phyloP scores from a whole-genome alignment of 371 early-diverging fungal species.

The Circinella minor region DNA sequence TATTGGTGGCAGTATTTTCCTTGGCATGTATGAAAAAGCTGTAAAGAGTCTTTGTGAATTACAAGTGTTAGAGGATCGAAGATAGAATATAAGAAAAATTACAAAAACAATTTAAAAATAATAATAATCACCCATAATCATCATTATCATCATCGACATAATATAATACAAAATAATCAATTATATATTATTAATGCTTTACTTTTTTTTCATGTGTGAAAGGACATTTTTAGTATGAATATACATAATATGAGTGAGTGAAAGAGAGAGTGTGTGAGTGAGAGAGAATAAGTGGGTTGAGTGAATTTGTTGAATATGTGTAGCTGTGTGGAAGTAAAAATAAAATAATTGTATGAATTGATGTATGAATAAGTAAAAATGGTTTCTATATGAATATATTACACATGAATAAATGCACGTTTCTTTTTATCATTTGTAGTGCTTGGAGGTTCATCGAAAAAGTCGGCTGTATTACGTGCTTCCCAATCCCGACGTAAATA shows the following conservation, averaged over 20 bases:
- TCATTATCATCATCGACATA: not conserved
- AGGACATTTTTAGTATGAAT: no score
- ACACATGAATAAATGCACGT: slow-evolving; percentile 69
- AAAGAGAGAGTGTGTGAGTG: not conserved
- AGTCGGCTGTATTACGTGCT: slow-evolving; percentile 72
- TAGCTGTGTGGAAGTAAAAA: not conserved
- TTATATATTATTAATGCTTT: no score
- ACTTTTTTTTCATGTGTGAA: not conserved
- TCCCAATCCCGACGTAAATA: slow-evolving; percentile 76
- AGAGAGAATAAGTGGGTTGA: not conserved
- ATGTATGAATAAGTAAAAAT: not conserved
- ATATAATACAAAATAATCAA: not conserved
- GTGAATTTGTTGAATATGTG: not conserved
- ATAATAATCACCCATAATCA: not conserved
- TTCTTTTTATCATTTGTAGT: slow-evolving; percentile 68
- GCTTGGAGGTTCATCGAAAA: slow-evolving; percentile 68
- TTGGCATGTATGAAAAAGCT: slow-evolving; percentile 92
- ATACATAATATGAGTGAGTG: not conserved
- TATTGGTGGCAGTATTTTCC: slow-evolving; percentile 93
- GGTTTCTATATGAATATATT: not conserved
- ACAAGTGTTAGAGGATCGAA: slow-evolving; percentile 37
- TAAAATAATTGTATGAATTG: not conserved
- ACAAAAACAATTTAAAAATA: not conserved
- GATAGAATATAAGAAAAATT: slow-evolving; percentile 8
- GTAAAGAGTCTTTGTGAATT: slow-evolving; percentile 57